Conservation (phyloP, 2,329 filamentous ascomycete genomes). For the Dothistroma septosporum region DNA sequence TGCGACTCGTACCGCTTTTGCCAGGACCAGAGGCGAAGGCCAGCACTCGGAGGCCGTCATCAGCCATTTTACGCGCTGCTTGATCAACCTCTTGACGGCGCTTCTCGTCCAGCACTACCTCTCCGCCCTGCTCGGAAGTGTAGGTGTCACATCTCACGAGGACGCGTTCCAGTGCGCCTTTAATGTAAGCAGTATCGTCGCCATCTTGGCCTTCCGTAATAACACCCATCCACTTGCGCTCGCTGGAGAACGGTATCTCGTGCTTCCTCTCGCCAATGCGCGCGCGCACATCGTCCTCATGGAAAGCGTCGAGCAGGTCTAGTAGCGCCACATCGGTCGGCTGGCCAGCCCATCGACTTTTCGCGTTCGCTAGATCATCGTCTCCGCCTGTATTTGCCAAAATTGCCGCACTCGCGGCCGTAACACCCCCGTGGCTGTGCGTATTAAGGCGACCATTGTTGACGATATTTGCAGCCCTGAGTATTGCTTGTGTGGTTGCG, state of each 20-base stretch:
- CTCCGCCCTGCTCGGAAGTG: constrained; percentile 76
- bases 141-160: constrained; percentile 87
- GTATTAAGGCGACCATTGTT: constrained; percentile 85
- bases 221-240: constrained; percentile 99
- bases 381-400: constrained; percentile 76
- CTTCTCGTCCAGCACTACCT: constrained; percentile 76
- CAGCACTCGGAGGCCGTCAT: constrained; percentile 82
- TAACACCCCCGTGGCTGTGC: constrained; percentile 50
- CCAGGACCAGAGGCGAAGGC: constrained; percentile 83
- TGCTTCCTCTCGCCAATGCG: constrained; percentile 75
- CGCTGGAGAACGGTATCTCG: constrained; percentile 93
- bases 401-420: constrained; percentile 68
- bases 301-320: constrained; percentile 84
- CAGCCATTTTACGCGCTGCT: constrained; percentile 81
- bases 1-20: constrained; percentile 27
- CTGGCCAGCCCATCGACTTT: constrained; percentile 92
- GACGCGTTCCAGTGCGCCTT: constrained; percentile 86
- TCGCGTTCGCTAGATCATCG: constrained; percentile 54
- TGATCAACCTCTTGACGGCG: constrained; percentile 69
- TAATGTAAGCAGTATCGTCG: constrained; percentile 86
- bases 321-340: constrained; percentile 97
- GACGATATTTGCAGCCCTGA: constrained; percentile 92
- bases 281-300: constrained; percentile 85
- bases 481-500: constrained; percentile 70
- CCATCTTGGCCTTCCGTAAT: constrained; percentile 62